A percentile compares a stretch with the other conserved stretches of the same genome.
Conservation (phyloP, 2,329 filamentous ascomycete species). For the Ceratocystis alfenasii region DNA sequence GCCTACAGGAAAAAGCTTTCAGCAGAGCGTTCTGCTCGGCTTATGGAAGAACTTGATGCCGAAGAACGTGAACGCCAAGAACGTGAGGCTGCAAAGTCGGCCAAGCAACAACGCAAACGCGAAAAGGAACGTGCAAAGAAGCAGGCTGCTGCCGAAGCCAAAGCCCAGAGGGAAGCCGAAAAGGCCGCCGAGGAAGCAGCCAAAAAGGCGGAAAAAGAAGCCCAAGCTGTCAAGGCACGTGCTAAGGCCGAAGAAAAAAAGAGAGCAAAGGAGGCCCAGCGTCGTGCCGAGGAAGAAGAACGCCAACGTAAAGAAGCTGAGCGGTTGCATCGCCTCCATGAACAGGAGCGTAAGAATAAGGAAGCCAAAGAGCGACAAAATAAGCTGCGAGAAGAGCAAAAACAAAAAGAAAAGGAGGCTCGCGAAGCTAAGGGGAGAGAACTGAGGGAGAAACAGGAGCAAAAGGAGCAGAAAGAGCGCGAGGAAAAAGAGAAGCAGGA, state of each 20-base stretch:
- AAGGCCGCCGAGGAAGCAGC: constrained; percentile 78
- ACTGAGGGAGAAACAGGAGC: constrained; percentile 31
- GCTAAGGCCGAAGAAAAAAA: constrained; percentile 79
- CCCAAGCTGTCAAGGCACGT: constrained; percentile 67
- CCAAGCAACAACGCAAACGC: constrained; percentile 89
- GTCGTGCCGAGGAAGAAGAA: constrained; percentile 83
- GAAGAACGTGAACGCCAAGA: constrained; percentile 65
- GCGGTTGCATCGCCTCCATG: constrained; percentile 62
- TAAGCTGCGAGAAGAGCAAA: constrained; percentile 71
- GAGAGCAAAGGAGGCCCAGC: constrained; percentile 81
- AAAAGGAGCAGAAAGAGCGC: constrained; percentile 36
- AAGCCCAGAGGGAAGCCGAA: constrained; percentile 74
- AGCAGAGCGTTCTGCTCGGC: constrained; percentile 76
- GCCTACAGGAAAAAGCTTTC: constrained; percentile 98
- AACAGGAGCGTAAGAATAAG: constrained; percentile 70
- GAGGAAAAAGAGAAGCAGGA: constrained; percentile 14
- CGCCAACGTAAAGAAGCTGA: constrained; percentile 74
- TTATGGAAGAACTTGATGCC: constrained; percentile 82
- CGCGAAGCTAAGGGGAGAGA: constrained; percentile 61
- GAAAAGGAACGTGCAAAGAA: constrained; percentile 87
- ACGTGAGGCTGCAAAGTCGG: constrained; percentile 83
- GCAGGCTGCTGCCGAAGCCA: constrained; percentile 80
- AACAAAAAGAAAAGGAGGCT: constrained; percentile 65
- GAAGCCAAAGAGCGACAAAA: constrained; percentile 56
- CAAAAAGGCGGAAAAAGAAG: constrained; percentile 61